phyloP scores from a whole-genome alignment of 1,284 basidiomycete genomes.

The Cryptococcus sp. region DNA sequence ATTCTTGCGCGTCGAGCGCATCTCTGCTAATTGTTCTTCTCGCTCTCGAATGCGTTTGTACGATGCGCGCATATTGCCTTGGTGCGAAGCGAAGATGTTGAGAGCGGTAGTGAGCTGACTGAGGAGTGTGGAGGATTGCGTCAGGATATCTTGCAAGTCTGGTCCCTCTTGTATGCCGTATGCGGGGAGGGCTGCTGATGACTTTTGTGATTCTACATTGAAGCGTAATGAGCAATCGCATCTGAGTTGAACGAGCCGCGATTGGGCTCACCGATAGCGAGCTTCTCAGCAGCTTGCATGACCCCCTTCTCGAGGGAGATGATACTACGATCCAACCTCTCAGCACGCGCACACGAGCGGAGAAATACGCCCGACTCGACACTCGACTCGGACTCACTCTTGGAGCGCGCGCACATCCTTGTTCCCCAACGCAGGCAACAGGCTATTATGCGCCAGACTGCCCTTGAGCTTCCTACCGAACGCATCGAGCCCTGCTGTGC shows the following conservation, averaged over 20 bases:
- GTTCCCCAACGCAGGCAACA: conserved; percentile 73
- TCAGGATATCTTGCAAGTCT: conserved; percentile 75
- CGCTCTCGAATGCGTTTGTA: conserved; percentile 67
- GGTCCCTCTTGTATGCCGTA: conserved; percentile 88
- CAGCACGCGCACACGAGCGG: not conserved
- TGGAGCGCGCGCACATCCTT: conserved; percentile 79
- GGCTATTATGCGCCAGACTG: conserved; percentile 46
- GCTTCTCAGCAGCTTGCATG: conserved; percentile 64
- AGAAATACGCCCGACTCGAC: not conserved
- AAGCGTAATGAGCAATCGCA: not conserved
- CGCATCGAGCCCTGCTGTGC: conserved; percentile 25
- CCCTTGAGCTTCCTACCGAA: conserved; percentile 46
- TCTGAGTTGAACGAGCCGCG: not conserved
- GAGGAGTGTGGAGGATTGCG: conserved; percentile 70
- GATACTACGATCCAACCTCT: conserved; percentile 58
- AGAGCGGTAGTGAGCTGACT: conserved; percentile 71
- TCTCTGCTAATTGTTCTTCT: conserved; percentile 79
- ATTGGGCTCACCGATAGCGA: conserved; percentile 38
- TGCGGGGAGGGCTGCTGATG: conserved; percentile 70
- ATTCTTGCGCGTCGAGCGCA: conserved; percentile 69
- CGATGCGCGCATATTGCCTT: conserved; percentile 67
- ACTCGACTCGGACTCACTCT: conserved; percentile 39
- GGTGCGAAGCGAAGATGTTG: conserved; percentile 71
- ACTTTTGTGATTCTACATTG: conserved; percentile 68
- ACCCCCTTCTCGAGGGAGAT: conserved; percentile 87